phyloP scores from a whole-genome alignment of 495 filamentous ascomycete species.

The Lindgomyces ingoldianus region DNA sequence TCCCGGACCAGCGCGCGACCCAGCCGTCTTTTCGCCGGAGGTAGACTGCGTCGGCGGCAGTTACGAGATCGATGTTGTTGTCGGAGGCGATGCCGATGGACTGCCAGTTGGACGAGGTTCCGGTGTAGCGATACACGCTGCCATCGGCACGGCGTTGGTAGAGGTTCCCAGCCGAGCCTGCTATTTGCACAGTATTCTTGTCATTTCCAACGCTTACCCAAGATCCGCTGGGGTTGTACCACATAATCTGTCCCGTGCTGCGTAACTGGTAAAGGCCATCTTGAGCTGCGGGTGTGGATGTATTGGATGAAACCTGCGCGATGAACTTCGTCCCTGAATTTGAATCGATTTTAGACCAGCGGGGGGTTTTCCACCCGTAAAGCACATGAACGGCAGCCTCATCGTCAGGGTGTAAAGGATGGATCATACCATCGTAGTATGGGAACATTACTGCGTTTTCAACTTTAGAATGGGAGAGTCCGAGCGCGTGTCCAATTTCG shows the following conservation, averaged over 20 bases:
- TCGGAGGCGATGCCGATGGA: constrained; percentile 14
- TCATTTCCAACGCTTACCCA: constrained; percentile 25
- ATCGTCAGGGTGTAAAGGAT: constrained; percentile 29
- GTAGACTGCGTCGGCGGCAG: constrained; percentile 27
- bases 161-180: constrained; percentile 21
- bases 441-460: constrained; percentile 30
- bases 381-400: constrained; percentile 24
- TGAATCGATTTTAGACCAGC: constrained; percentile 22
- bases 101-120: constrained; percentile 10
- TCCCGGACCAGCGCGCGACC: constrained; percentile 32
- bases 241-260: constrained; percentile 20
- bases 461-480: constrained; percentile 25
- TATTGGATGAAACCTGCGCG: constrained; percentile 17
- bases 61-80: constrained; percentile 30
- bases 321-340: constrained; percentile 13
- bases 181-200: constrained; percentile 29
- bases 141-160: constrained; percentile 30
- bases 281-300: neutral
- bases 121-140: constrained; percentile 21
- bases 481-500: constrained; percentile 33
- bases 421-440: constrained; percentile 19
- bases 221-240: constrained; percentile 7
- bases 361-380: constrained; percentile 28
- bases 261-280: constrained; percentile 34
- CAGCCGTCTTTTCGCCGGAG: constrained; percentile 30